These are phyloP conservation scores for Trametes polyzona DNA, from an alignment of 1,284 basidiomycete species.

Conservation along the genomic window DNA sequence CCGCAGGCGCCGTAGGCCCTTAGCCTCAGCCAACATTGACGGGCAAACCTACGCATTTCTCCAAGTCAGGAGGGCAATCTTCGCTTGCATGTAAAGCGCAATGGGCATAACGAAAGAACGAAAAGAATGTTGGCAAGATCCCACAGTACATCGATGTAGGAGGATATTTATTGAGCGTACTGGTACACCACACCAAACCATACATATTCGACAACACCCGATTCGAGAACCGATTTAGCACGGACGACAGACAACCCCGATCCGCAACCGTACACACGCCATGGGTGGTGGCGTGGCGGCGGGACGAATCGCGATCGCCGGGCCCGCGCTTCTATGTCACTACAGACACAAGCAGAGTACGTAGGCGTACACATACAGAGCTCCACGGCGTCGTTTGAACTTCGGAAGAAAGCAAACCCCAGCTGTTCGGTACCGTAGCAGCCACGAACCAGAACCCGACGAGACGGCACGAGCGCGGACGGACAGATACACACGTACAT, in stretches of 20 bases:
- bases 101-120: no score
- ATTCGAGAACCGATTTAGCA: background rate
- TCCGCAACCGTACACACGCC: background rate
- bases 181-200: background rate
- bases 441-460: background rate
- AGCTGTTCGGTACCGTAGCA: background rate
- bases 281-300: background rate
- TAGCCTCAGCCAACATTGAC: background rate
- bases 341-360: background rate
- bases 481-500: background rate
- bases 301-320: background rate
- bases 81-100: no score
- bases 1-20: background rate
- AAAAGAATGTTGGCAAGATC: no score
- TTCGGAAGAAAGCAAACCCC: background rate
- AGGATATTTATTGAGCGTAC: no score
- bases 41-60: no score
- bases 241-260: background rate
- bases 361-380: conserved; percentile 12
- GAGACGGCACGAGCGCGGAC: background rate
- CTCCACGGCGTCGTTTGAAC: no score
- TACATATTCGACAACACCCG: background rate
- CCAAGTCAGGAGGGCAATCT: no score
- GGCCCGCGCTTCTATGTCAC: background rate
- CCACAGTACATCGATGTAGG: no score